These are phyloP conservation scores for Pyricularia sp. DNA, from an alignment of 2,329 filamentous ascomycete species.

Conservation along the genomic window DNA sequence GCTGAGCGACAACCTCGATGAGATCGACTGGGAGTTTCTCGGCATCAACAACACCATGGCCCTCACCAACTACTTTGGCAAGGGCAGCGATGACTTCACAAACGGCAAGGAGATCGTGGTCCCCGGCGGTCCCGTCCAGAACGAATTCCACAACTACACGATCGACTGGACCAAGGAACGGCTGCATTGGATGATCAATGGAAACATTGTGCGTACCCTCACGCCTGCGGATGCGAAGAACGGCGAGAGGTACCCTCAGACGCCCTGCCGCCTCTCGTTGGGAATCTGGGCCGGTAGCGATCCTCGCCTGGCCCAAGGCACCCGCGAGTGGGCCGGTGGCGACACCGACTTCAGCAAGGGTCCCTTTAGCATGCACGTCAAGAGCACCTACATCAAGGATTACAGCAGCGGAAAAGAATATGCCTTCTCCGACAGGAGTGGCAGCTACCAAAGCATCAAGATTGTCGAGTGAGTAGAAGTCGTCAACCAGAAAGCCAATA, in stretches of 20 bases:
- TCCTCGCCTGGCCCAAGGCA: conserved; percentile 37
- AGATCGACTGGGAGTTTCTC: conserved; percentile 81
- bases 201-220: conserved; percentile 54
- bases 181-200: conserved; percentile 64
- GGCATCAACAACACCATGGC: conserved; percentile 55
- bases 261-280: conserved; percentile 61
- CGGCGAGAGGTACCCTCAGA: conserved; percentile 62
- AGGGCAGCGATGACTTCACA: conserved; percentile 42
- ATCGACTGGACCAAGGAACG: conserved; percentile 59
- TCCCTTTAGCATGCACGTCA: conserved; percentile 56
- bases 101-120: conserved; percentile 52
- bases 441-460: conserved; percentile 11
- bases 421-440: conserved; percentile 9
- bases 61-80: conserved; percentile 72
- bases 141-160: conserved; percentile 68
- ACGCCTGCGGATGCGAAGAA: conserved; percentile 50
- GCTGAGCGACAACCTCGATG: conserved; percentile 75
- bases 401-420: conserved; percentile 14
- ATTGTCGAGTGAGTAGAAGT: conserved; percentile 6
- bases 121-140: conserved; percentile 39
- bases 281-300: conserved; percentile 60
- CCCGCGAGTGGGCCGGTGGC: conserved; percentile 49
- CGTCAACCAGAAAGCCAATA: neutral
- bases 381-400: conserved; percentile 35
- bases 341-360: conserved; percentile 43